phyloP scores from a whole-genome alignment of 2,329 filamentous ascomycete genomes.

The Fusarium sp. region DNA sequence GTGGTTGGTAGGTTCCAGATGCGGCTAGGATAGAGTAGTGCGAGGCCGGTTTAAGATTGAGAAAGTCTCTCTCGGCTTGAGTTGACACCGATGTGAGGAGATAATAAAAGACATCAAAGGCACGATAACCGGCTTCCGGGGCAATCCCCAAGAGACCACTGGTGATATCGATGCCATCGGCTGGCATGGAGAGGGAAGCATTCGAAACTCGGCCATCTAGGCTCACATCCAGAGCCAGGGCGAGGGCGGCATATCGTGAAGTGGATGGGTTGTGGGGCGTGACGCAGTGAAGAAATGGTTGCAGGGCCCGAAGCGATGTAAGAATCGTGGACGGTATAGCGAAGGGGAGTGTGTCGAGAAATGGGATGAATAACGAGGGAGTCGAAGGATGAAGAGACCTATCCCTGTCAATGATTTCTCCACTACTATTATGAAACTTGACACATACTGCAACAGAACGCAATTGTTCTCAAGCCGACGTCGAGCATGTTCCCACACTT shows the following conservation, averaged over 20 bases:
- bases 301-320: constrained; percentile 82
- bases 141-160: constrained; percentile 88
- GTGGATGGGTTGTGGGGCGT: constrained; percentile 91
- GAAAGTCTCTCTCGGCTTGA: constrained; percentile 86
- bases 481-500: constrained; percentile 96
- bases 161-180: constrained; percentile 86
- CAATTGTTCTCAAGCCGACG: constrained; percentile 95
- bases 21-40: constrained; percentile 83
- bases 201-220: constrained; percentile 84
- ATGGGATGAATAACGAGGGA: constrained; percentile 85
- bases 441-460: constrained; percentile 82
- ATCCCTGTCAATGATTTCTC: not conserved
- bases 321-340: constrained; percentile 80
- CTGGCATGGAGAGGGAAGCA: constrained; percentile 81
- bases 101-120: constrained; percentile 98
- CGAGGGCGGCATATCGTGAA: constrained; percentile 82
- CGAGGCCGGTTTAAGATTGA: constrained; percentile 82
- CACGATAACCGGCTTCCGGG: constrained; percentile 82
- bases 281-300: constrained; percentile 87
- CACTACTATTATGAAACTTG: too few species aligned
- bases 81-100: constrained; percentile 90
- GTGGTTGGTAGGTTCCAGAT: constrained; percentile 87
- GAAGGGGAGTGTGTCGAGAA: constrained; percentile 84
- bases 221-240: constrained; percentile 84
- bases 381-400: constrained; percentile 91